Base-by-base conservation (phyloP, 441 rosid species). In the Eutrema salsugineum region DNA sequence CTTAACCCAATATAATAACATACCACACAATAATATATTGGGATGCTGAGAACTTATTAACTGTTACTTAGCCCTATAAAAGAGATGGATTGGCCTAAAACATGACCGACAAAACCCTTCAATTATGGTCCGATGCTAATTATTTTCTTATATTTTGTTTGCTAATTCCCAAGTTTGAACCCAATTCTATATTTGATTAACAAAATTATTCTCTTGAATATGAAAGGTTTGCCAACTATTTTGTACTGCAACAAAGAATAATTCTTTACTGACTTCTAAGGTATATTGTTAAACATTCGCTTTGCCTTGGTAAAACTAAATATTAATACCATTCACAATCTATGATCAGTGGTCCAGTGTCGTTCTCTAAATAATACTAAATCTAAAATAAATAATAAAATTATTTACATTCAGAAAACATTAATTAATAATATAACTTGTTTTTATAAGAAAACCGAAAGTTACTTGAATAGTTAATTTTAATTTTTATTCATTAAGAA, bases 261-360 rank as follows among this genome's bases (percentile, higher is more conserved):
- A 10, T 51, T 75, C 73, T 47, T 75, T 73, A 53, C 78, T 75
- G 73, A 75, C 40, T 75, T 28, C 58, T 14, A 61, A 68, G 69
- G 57, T 61, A 60, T 61, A 58, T 67, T 60, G 64, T 46, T 68
- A 75, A 38, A 75, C 68, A 43, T 61, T 75, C 74, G 63, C 3
- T 58, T 59, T 53, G 72, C 53, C 51, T 57, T 48, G 60, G 60
- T 56, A 35, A 51, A 30, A 42, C 33, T 71, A 19, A 53, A 56
- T 35, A 11, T 35, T 44, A 35, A 54, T 24, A 35, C 20, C 8
- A 33, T 28, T 43, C 14, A 24, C 14, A 22, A 64, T 54, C 24
- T 54, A 11, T 20, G 68, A 51, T 42, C 36, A 40, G 54, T 62
- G 47, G 58, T 62, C 70, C 70, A 44, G 30, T 16, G 32, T 22